Percentiles rank a stretch among this genome's conserved stretches.
Conservation (phyloP, 2,329 filamentous ascomycete genomes). For the Alternaria angustiovoidea region DNA sequence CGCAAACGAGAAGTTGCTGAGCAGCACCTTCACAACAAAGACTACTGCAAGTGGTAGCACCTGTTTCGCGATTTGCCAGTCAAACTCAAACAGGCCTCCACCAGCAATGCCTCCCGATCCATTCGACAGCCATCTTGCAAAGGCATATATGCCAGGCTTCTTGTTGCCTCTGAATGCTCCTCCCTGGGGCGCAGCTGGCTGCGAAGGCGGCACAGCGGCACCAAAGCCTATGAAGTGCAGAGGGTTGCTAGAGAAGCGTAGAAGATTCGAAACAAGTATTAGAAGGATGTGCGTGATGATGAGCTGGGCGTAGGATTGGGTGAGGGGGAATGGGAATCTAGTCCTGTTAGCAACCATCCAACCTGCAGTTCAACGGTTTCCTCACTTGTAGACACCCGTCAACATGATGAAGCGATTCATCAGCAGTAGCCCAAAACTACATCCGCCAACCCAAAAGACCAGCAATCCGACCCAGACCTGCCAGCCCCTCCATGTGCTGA, state of each 20-base stretch:
- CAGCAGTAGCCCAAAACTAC: conserved; percentile 57
- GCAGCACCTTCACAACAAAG: conserved; percentile 59
- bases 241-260: conserved; percentile 54
- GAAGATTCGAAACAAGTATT: conserved; percentile 57
- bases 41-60: conserved; percentile 60
- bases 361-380: neutral
- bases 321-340: conserved; percentile 63
- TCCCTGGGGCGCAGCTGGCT: conserved; percentile 43
- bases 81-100: conserved; percentile 63
- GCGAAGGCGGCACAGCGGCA: conserved; percentile 56
- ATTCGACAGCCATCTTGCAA: conserved; percentile 50
- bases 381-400: conserved; percentile 57
- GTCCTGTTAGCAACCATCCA: conserved; percentile 22
- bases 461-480: conserved; percentile 58
- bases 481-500: conserved; percentile 58
- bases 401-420: conserved; percentile 62
- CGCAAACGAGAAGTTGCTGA: conserved; percentile 64
- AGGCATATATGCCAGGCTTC: conserved; percentile 31
- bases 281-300: conserved; percentile 60
- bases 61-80: conserved; percentile 56
- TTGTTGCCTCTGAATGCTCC: conserved; percentile 41
- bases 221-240: conserved; percentile 55
- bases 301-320: conserved; percentile 60
- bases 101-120: conserved; percentile 61
- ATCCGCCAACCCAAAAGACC: conserved; percentile 59